Base-by-base conservation (phyloP, 176 grass and related monocot species). In the Triticum timopheevii region DNA sequence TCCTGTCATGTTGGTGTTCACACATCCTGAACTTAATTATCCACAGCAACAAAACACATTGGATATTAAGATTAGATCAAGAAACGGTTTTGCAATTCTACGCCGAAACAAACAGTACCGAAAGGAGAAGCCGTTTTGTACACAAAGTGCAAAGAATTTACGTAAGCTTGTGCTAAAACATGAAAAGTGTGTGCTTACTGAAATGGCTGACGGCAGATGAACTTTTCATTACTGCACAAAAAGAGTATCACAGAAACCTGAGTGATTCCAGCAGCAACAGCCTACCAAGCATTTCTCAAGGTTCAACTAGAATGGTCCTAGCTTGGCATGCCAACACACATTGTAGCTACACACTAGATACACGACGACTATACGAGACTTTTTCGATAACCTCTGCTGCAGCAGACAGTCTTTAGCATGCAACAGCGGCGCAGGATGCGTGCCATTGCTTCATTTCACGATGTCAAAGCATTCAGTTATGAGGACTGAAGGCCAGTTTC, bases 401-500 rank as follows among this genome's bases (percentile, higher is more conserved):
- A 30, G 28, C 6, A 30, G 84, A 81, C 38, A 69, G 13, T 40
- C 77, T 80, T 63, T 76, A 76, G 24, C n/a, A 49, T 23, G 75
- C 34, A 40, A 76, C 25, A 68, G 27, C 42, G 27, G 45, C 58
- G 4, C 25, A 36, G 35, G 3, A 30, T 3, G 6, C 2, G 31
- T 45, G 19, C 4, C 76, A 49, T 45, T 42, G 56, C 22, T 27
- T 38, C 39, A n/a, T 30, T 34, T 28, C 61, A 12, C 10, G 12
- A 19, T 8, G 15, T 30, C 49, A 28, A 81, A 45, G 83, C 27
- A 80, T 63, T 68, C 6, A 7, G 15, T 80, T 66, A 85, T 13
- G 28, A 80, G 6, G 85, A 65, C 1, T 77, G 50, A 54, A 78
- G 13, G 36, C n/a, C 61, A 15, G 23, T 63, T 76, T 88, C 82